These are phyloP conservation scores for Pseudoperonospora humuli DNA, from an alignment of 352 stramenopile genomes.

Conservation along the genomic window DNA sequence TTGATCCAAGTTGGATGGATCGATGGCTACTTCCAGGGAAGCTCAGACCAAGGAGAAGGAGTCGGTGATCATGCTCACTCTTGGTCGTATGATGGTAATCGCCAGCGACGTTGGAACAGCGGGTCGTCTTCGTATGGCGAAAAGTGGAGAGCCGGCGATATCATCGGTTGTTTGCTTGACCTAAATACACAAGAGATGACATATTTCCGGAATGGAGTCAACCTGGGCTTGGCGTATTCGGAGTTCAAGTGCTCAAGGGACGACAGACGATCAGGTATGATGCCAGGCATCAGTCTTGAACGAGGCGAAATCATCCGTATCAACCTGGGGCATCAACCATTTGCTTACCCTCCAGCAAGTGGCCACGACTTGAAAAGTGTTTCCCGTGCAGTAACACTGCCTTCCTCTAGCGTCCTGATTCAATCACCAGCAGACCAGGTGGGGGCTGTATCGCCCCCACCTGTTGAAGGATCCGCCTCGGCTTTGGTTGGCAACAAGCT, in stretches of 20 bases:
- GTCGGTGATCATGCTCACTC: slow-evolving; percentile 88
- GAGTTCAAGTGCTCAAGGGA: slow-evolving; percentile 42
- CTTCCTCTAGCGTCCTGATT: slow-evolving; percentile 33
- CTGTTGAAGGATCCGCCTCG: slow-evolving; percentile 47
- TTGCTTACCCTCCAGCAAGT: slow-evolving; percentile 59
- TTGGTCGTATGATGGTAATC: slow-evolving; percentile 91
- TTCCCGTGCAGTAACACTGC: slow-evolving; percentile 39
- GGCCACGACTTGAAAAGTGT: slow-evolving; percentile 61
- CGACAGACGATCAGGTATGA: slow-evolving; percentile 58
- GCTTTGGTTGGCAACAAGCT: slow-evolving; percentile 51
- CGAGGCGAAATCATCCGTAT: slow-evolving; percentile 82
- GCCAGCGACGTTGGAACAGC: slow-evolving; percentile 87
- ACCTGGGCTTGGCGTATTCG: slow-evolving; percentile 69
- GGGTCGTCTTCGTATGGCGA: slow-evolving; percentile 84
- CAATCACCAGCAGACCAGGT: slow-evolving; percentile 13
- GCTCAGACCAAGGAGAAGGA: slow-evolving; percentile 86
- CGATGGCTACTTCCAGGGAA: slow-evolving; percentile 87
- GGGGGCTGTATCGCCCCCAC: slow-evolving; percentile 8
- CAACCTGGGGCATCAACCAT: slow-evolving; percentile 76
- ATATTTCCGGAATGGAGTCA: slow-evolving; percentile 86
- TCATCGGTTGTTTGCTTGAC: slow-evolving; percentile 88
- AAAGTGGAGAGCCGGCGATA: slow-evolving; percentile 87
- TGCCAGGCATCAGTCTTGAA: slow-evolving; percentile 84
- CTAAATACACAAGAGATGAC: slow-evolving; percentile 73
- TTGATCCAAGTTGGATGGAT: slow-evolving; percentile 92